Conservation (phyloP, 768 basidiomycete species). For the Boletus rufocinnamomeus region DNA sequence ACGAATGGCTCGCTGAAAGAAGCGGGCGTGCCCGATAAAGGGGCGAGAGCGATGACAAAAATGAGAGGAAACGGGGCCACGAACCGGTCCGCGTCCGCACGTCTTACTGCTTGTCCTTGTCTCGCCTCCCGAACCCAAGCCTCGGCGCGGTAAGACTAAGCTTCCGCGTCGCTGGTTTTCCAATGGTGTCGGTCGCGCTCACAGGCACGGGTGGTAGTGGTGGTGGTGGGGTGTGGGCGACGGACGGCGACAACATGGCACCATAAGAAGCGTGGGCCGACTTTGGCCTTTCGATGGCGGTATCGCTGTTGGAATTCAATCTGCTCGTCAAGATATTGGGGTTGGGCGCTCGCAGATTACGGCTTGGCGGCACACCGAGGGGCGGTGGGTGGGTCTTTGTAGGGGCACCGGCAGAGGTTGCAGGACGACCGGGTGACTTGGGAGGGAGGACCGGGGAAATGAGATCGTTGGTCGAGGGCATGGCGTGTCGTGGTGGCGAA, state of each 20-base stretch:
- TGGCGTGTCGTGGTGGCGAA: slow-evolving; percentile 14
- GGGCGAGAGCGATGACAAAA: neutral
- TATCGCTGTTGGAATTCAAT: slow-evolving; percentile 2
- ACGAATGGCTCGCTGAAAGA: neutral
- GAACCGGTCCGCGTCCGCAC: slow-evolving; percentile 11
- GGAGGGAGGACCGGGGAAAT: slow-evolving; percentile 1
- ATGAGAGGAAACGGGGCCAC: neutral
- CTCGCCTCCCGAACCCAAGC: slow-evolving; percentile 55
- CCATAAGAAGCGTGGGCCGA: slow-evolving; percentile 30
- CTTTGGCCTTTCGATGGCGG: slow-evolving; percentile 21
- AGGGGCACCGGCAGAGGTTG: slow-evolving; percentile 41
- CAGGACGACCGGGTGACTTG: slow-evolving; percentile 36
- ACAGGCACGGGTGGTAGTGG: slow-evolving; percentile 14
- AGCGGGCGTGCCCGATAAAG: neutral
- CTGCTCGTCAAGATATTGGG: neutral
- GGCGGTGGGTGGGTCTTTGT: slow-evolving; percentile 12
- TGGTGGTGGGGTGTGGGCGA: slow-evolving; percentile 14
- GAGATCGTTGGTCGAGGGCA: slow-evolving; percentile 4
- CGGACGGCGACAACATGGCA: slow-evolving; percentile 15
- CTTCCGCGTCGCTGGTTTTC: slow-evolving; percentile 55
- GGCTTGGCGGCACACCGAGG: neutral
- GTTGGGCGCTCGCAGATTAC: slow-evolving; percentile 4
- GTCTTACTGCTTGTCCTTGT: slow-evolving; percentile 44
- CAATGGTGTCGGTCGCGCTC: slow-evolving; percentile 24
- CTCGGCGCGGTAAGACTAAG: slow-evolving; percentile 67